phyloP scores from a whole-genome alignment of 148 eudicot species.

The Chenopodium berlandieri region DNA sequence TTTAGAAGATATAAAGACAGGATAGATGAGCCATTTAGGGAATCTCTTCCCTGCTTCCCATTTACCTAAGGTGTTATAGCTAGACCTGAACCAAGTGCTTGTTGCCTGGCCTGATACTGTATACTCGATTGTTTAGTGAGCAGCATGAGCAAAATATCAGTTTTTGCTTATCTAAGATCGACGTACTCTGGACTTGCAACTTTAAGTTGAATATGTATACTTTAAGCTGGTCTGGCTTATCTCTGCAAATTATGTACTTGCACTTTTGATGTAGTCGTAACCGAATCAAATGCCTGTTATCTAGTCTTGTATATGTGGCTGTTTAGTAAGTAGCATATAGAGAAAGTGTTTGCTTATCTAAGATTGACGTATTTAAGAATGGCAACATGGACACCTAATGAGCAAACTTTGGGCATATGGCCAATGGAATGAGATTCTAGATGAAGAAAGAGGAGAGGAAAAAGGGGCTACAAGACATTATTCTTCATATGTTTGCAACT shows the following conservation, averaged over 20 bases:
- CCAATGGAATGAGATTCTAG: slow-evolving; percentile 1
- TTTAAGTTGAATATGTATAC: neutral
- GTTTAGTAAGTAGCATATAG: slow-evolving; percentile 3
- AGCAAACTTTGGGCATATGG: neutral
- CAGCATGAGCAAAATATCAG: too few relatives aligned
- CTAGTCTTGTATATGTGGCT: slow-evolving; percentile 4
- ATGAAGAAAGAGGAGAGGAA: neutral
- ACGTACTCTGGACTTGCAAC: neutral
- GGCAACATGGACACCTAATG: neutral
- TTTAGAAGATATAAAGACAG: too few relatives aligned
- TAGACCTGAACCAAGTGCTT: too few relatives aligned
- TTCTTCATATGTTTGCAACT: slow-evolving; percentile 8
- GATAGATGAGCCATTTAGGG: too few relatives aligned
- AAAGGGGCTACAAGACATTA: neutral
- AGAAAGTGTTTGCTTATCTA: neutral
- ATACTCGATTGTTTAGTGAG: too few relatives aligned
- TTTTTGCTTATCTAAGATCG: too few relatives aligned
- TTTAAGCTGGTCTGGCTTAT: neutral
- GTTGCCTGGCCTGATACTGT: too few relatives aligned
- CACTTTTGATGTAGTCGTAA: neutral
- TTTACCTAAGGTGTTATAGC: too few relatives aligned
- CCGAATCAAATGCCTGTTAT: slow-evolving; percentile 6
- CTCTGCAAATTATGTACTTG: neutral
- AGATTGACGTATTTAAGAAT: neutral
- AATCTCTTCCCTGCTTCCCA: too few relatives aligned